Conservation (phyloP, 2,329 filamentous ascomycete genomes). For the Paraconiothyrium sp. region DNA sequence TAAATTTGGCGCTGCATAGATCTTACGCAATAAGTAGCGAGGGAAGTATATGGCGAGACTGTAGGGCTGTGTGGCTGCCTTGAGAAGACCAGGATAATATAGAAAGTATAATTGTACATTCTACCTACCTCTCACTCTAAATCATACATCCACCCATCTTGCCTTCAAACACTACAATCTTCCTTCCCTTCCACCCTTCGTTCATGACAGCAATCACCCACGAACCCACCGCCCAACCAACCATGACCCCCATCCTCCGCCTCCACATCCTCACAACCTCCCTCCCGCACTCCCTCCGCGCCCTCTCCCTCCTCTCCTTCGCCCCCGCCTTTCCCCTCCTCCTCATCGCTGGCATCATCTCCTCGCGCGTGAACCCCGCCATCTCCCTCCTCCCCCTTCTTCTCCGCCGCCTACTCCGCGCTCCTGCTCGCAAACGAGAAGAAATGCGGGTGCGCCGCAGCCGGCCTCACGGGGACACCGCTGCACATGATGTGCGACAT, state of each 20-base stretch:
- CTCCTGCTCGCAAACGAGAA: conserved; percentile 37
- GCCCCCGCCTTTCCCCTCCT: conserved; percentile 38
- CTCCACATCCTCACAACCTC: conserved; percentile 34
- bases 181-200: neutral
- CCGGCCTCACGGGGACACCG: conserved; percentile 37
- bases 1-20: no score
- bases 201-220: neutral
- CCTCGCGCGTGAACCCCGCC: conserved; percentile 34
- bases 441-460: conserved; percentile 33
- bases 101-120: no score
- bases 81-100: neutral
- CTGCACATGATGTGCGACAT: conserved; percentile 38
- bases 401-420: conserved; percentile 33
- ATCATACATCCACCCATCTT: no score
- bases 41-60: neutral
- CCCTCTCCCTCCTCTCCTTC: conserved; percentile 34
- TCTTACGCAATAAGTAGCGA: neutral
- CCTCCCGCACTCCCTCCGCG: conserved; percentile 33
- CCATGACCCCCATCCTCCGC: conserved; percentile 27
- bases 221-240: neutral
- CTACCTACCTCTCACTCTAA: neutral
- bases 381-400: conserved; percentile 41
- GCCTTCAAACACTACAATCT: neutral
- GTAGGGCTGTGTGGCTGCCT: neutral
- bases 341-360: conserved; percentile 36